Conservation (phyloP, 495 filamentous ascomycete genomes). For the Penicillium steckii region DNA sequence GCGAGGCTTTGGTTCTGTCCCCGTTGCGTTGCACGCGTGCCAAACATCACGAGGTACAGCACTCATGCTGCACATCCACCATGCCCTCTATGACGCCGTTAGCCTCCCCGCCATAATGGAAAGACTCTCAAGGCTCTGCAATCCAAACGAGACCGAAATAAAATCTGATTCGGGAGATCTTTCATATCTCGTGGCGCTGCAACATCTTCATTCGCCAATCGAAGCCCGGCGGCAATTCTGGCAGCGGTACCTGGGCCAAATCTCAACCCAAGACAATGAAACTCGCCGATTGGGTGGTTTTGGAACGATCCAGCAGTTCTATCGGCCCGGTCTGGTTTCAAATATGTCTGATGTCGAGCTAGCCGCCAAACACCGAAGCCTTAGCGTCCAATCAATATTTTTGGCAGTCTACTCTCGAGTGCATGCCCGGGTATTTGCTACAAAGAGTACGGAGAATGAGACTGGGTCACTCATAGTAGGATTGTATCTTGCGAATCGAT, state of each 20-base stretch:
- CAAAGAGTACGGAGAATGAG: constrained; percentile 1
- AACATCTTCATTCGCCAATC: constrained; percentile 26
- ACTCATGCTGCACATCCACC: constrained; percentile 34
- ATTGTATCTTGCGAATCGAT: constrained; percentile 38
- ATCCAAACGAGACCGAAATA: background rate
- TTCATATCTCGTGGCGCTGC: constrained; percentile 29
- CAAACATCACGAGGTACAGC: constrained; percentile 19
- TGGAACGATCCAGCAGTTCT: constrained; percentile 24
- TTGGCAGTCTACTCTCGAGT: constrained; percentile 34
- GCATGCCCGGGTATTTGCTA: constrained; percentile 16
- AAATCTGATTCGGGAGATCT: constrained; percentile 13
- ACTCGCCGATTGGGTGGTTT: constrained; percentile 7
- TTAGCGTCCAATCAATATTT: constrained; percentile 36
- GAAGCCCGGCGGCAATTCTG: constrained; percentile 30
- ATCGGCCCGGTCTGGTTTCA: constrained; percentile 28
- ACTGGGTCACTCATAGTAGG: constrained; percentile 22
- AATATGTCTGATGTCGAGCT: constrained; percentile 26
- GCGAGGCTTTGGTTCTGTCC: constrained; percentile 17
- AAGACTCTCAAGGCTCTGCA: constrained; percentile 20
- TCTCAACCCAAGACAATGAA: background rate
- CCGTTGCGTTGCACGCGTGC: constrained; percentile 27
- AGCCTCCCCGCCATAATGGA: constrained; percentile 30
- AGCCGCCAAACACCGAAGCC: constrained; percentile 26
- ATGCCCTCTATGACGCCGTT: constrained; percentile 38
- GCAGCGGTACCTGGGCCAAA: constrained; percentile 28